Base-by-base conservation (phyloP, 306 rosid species). In the Medicago lupulina region DNA sequence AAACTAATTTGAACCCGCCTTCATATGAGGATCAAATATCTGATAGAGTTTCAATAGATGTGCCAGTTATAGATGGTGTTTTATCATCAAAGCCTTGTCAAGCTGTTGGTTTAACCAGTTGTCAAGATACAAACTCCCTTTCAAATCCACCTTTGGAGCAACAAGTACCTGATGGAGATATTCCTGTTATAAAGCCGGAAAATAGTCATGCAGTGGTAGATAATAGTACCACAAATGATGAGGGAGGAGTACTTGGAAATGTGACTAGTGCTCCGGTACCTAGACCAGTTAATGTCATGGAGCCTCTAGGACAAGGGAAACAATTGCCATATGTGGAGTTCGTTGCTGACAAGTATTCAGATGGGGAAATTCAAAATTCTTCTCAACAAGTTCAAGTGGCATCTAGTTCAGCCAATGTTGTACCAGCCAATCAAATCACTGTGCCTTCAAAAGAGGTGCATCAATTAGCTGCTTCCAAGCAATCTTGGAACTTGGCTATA, bases 191-290 rank as follows among this genome's bases (percentile, higher is more conserved):
- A 40, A 66, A 64, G 64, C 66, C 82, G 41, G 86, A 75, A 76
- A 63, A 70, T 73, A 55, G 78, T 41, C 47, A 71, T 65, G 67
- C 80, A 70, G 80, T 64, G 53, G 63, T 84, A 73, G 85, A 78
- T 60, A 53, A 64, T 69, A 80, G 39, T 74, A 76, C 73, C 73
- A 64, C 25, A 55, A 65, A 54, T 17, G 79, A 71, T 73, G 88
- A 77, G 77, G 89, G 76, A 75, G 82, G 58, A 69, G 73, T 44
- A 44, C 81, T 47, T 81, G 50, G 55, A 81, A 62, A 82, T 4
- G 19, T 62, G 73, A 36, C 54, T 64, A 64, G 76, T 12, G 72
- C 59, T 65, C 73, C 84, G 8, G 81, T 28, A 78, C 51, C 77
- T 38, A 25, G 62, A 60, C 23, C 74, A 44, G 73, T 49, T 73